Base-by-base conservation (phyloP, 768 basidiomycete species). In the Kwoniella europaea region DNA sequence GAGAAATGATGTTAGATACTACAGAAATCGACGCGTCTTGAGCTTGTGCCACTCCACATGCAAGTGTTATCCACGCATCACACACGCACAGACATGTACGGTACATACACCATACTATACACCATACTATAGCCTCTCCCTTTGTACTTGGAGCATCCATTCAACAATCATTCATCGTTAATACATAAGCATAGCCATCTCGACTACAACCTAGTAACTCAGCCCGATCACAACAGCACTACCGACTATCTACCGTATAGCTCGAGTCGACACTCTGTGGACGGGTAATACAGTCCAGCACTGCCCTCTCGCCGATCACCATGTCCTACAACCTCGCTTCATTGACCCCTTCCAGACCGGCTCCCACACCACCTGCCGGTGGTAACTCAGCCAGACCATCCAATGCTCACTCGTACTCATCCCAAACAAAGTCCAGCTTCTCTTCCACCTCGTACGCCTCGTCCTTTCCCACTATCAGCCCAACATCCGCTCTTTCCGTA, bases 301-400 rank as follows among this genome's bases (percentile, higher is more conserved):
- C 46, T 50, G 46, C 18, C 46, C 46, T 18, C 10, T 15, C 4
- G 12, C 4, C 46, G 18, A 10, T 22, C 59, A 62, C 16, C 15
- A 62, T 79, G 77, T 59, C 77, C 5, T 76, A 68, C 68, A 71
- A 71, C 60, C 61, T 67, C 16, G 54, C 75, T 16, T 73, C 76
- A 1, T 71, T 79, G 18, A 79, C 78, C 1, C 78, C 78, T 10
- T 79, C 78, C 22, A 71, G 78, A 10, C 77, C 77, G 7, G 77
- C 77, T 7, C 78, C 78, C 10, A 65, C 78, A 1, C 76, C 76
- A 6, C 78, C 78, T n/a, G 53, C n/a, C 18, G 56, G 13, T 2
- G 15, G 9, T 9, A 10, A 22, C 3, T 13, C 56, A 35, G 29
- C 29, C 15, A 24, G 56, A 44, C 16, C 22, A 15, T 15, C 24